Evolutionary conservation across 2,329 filamentous ascomycete genomes (phyloP), one percentile per base, ranked within the genome.

Genomic region (Phaeosphaeria sp.): DNA sequence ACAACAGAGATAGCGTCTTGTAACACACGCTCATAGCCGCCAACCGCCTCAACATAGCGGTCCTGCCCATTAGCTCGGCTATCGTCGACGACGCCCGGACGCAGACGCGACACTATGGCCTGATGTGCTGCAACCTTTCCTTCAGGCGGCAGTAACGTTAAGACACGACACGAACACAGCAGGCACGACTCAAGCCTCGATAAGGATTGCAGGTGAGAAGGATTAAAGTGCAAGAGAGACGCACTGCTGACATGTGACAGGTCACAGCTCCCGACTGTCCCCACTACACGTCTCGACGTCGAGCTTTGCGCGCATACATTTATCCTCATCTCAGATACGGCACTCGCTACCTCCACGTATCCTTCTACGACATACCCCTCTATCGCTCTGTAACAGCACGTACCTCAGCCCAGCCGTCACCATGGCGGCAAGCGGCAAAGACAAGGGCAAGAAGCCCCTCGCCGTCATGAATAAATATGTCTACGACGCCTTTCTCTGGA

Each of bases 401-500:
- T 53, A 58, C 36, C 50, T 51, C 13, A 39, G 21, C 45, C 51
- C 27, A 57, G 48, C 55, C 24, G 45, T 57, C 51, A 57, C 5
- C 52, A 68, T 65, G 59, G 56, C 48, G 51, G 53, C 44, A 15
- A 50, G 61, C 22, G 56, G 63, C 49, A 57, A 64, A n/a, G 64
- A 63, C 3, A 59, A 68, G 61, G 68, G 68, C 68, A 74, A 74
- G 59, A 74, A 74, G 63, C 65, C 71, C 45, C 69, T 74, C 53
- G 74, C 72, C 24, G 57, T 87, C 51, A 90, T 91, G 88, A 88
- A 87, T 69, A 84, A 86, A 66, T 90, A 86, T 83, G 88, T 89
- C 64, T 93, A 93, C 76, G 91, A 93, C 79, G 83, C 88, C 57
- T 90, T 93, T 72, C 83, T 93, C 30, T 92, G 91, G 84, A 84